Evolutionary conservation across 306 rosid species (phyloP), one percentile per base, ranked within the genome.

Genomic region (Prosopis cineraria): DNA sequence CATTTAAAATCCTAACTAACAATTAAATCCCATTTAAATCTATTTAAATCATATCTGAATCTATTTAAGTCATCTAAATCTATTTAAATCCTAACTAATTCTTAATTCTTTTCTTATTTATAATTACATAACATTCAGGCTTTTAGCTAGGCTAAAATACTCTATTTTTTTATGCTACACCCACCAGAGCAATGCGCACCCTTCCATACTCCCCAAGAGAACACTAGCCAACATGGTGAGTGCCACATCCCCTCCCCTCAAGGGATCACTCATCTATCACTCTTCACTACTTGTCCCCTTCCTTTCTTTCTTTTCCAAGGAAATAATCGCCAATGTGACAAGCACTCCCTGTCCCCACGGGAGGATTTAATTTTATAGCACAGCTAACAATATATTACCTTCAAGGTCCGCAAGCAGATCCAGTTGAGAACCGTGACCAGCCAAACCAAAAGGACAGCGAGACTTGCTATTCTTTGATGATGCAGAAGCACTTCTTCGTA

Each of bases 401-500:
- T 52, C 40, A 22, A 20, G 19, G 65, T 52, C 33, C 5, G 22
- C 12, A 40, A 52, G 47, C 29, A 72, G 65, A 52, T 72, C 65
- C 76, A 72, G n/a, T 36, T 72, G 65, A 52, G 76, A 53, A 72
- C 65, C 76, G 34, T 20, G 34, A 50, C 14, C 65, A 72, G 34
- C 48, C 76, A 22, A 20, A n/a, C 47, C 14, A 34, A 22, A 72
- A 52, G 76, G 47, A 34, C 16, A 3, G 6, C 31, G 2, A n/a
- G 66, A 34, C 76, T 50, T 53, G 34, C 58, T 31, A 34, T 56
- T 25, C 72, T 25, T 78, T 10, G 70, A 78, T 56, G 68, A 31
- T 24, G 76, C 24, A 44, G 76, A 70, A 70, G 71, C 50, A 59
- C 33, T 34, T 76, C 17, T 43, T 14, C 34, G 11, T 70, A 60